Evolutionary conservation across 164 flowering plant genomes (phyloP).

Genomic region (Liriodendron chinense): DNA sequence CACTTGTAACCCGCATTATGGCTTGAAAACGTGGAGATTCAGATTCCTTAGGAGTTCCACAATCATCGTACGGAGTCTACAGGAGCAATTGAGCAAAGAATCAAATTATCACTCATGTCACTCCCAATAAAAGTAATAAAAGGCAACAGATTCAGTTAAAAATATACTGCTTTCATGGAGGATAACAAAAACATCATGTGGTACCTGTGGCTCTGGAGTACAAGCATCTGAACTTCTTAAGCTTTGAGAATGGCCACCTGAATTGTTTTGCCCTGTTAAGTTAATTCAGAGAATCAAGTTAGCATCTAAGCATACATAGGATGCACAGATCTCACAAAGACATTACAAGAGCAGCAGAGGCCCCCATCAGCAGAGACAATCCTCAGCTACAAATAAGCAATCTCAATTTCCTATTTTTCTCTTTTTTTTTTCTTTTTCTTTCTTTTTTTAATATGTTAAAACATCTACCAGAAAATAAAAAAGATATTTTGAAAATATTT

Average conservation of each 20-base stretch:
- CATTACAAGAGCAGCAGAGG: too few species aligned
- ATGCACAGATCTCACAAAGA: background rate
- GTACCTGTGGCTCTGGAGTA: conserved; percentile 70
- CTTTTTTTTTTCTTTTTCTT: too few species aligned
- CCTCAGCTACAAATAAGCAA: too few species aligned
- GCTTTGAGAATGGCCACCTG: conserved; percentile 55
- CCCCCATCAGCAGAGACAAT: too few species aligned
- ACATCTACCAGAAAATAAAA: too few species aligned
- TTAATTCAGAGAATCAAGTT: background rate
- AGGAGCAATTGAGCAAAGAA: conserved; percentile 10
- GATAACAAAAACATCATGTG: conserved; percentile 1
- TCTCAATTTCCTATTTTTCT: too few species aligned
- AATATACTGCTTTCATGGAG: background rate
- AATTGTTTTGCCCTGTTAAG: conserved; percentile 47
- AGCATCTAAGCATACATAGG: background rate
- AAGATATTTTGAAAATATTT: too few species aligned
- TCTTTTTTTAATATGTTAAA: too few species aligned
- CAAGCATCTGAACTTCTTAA: conserved; percentile 58
- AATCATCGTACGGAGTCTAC: conserved; percentile 63
- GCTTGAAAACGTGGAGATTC: conserved; percentile 99
- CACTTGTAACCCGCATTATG: conserved; percentile 92
- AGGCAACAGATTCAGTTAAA: background rate
- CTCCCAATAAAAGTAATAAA: background rate
- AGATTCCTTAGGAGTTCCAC: conserved; percentile 96
- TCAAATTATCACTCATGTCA: background rate